Conservation (phyloP, 75 land plant species). For the Chamaecyparis obtusa region DNA sequence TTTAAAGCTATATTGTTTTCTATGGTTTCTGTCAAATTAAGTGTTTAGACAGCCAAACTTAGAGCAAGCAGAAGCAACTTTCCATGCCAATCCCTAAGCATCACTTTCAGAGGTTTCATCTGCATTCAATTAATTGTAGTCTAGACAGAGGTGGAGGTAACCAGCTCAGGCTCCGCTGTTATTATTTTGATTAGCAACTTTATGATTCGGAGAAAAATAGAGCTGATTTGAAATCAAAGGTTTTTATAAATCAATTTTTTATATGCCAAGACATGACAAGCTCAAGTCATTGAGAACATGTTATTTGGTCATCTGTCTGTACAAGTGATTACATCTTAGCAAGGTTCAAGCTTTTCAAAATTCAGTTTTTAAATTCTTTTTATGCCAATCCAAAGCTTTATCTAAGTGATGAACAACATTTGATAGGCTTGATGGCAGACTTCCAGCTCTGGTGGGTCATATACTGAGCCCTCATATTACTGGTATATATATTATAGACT, state of each 20-base stretch:
- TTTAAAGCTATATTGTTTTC: background rate
- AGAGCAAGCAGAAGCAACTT: background rate
- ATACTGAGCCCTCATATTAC: background rate
- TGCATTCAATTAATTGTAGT: background rate
- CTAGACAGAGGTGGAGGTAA: background rate
- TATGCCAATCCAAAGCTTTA: background rate
- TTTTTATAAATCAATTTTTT: background rate
- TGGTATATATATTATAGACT: background rate
- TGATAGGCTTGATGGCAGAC: background rate
- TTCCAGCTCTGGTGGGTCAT: background rate
- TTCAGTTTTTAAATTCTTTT: background rate
- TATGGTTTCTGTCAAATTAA: background rate
- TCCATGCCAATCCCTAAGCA: background rate
- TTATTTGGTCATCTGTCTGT: background rate
- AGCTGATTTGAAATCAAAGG: background rate
- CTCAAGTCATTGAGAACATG: background rate
- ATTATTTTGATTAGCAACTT: background rate
- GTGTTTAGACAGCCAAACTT: background rate
- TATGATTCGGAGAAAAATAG: background rate
- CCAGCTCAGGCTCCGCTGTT: background rate
- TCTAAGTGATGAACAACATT: background rate
- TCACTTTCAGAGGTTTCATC: background rate
- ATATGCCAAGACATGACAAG: background rate
- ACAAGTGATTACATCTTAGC: background rate
- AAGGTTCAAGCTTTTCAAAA: background rate